Evolutionary conservation across 805 yeast species (phyloP), one percentile per base, ranked within the genome.

Genomic region (Candida anglica): DNA sequence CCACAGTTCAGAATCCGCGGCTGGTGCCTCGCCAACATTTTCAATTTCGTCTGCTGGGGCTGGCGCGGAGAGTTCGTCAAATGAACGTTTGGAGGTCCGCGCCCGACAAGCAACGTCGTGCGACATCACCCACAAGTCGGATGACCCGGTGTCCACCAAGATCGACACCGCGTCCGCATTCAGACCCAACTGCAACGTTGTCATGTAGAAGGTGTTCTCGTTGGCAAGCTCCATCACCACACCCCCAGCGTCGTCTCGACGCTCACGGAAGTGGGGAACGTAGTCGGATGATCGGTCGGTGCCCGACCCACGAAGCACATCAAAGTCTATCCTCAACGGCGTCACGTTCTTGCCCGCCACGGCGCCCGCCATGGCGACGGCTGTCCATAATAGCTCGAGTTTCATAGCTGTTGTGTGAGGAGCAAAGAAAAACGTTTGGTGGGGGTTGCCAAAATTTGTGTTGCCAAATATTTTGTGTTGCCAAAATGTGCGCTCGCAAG

Each of bases 61-160:
- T 14, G 15, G 7, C 6, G 5, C 20, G 14, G n/a, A 10, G 14
- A 22, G 6, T 11, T n/a, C 21, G 14, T 21, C 27, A 5, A 14
- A 14, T 9, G 11, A 7, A 7, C 25, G 13, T 21, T 13, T 15
- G 5, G 6, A 10, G n/a, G n/a, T n/a, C n/a, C n/a, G n/a, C n/a
- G n/a, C n/a, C n/a, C n/a, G n/a, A 39, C 67, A 60, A 4, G 27
- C 30, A 4, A 57, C 47, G 26, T 60, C 57, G 30, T 46, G 50
- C 15, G 62, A 42, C 63, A 61, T 60, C 24, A 66, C 51, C 71
- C 71, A 66, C 34, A 66, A 50, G 42, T 66, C 71, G 7, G 68
- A 58, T 5, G 69, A 61, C 3, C 70, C 71, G 17, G 70, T 66
- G 42, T 64, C 70, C 8, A 66, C 55, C 41, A 61, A 48, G 2